Percentiles rank a stretch among this genome's conserved stretches.
Conservation (phyloP, 805 yeast genomes). For the Geotrichum ghanense region DNA sequence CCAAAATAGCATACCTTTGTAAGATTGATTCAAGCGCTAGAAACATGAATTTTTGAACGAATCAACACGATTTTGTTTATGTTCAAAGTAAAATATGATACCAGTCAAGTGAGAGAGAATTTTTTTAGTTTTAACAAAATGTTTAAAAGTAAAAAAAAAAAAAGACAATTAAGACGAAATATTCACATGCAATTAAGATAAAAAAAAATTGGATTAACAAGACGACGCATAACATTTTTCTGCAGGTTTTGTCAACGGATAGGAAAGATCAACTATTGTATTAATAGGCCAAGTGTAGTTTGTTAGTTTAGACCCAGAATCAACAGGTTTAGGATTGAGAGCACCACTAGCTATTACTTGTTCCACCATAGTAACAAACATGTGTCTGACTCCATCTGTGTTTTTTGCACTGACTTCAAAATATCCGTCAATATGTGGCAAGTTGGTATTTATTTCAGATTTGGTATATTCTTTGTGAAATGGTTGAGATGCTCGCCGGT, state of each 20-base stretch:
- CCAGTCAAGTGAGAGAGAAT: no score
- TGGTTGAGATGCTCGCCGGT: not conserved
- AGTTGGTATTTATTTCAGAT: not conserved
- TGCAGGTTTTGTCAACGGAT: constrained; percentile 14
- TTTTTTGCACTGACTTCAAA: constrained; percentile 37
- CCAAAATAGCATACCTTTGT: no score
- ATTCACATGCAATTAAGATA: no score
- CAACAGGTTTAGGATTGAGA: constrained; percentile 18
- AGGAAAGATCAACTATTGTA: constrained; percentile 19
- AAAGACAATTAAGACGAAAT: no score
- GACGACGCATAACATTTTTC: constrained; percentile 1
- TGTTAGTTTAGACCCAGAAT: not conserved
- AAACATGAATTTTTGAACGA: no score
- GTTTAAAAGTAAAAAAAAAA: no score
- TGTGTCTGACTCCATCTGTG: constrained; percentile 23
- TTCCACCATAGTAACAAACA: constrained; percentile 29
- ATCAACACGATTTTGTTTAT: no score
- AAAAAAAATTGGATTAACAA: not conserved
- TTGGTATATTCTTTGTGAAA: not conserved
- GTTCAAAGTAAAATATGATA: no score
- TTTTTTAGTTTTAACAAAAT: no score
- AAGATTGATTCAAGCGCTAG: no score
- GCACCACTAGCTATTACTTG: constrained; percentile 32
- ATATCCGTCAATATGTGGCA: constrained; percentile 27
- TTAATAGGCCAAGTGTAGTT: not conserved